Percentiles rank a stretch among this genome's conserved stretches.
Evolutionary conservation across 768 basidiomycete genomes (phyloP).

Genomic region (Coprinellus aureogranulatus): DNA sequence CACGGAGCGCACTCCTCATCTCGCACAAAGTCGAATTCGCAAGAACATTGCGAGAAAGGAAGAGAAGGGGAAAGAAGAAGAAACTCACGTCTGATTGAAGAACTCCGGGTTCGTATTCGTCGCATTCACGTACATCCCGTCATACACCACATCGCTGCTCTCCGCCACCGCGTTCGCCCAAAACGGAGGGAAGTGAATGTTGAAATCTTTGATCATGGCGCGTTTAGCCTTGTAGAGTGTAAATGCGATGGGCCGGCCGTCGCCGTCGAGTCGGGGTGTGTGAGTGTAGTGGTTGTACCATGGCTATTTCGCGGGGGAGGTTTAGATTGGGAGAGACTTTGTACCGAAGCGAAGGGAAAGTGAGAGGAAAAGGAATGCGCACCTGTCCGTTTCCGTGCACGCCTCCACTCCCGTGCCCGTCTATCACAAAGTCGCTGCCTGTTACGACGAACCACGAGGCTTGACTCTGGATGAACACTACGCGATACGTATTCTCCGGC

Average conservation of each 20-base stretch:
- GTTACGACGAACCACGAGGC: slow-evolving; percentile 65
- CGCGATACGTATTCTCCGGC: slow-evolving; percentile 52
- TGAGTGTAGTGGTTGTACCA: slow-evolving; percentile 59
- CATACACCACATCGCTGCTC: slow-evolving; percentile 47
- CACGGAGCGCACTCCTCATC: no score
- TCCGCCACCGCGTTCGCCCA: slow-evolving; percentile 59
- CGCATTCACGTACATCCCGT: slow-evolving; percentile 58
- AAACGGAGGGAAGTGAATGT: slow-evolving; percentile 54
- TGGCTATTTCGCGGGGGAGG: no score
- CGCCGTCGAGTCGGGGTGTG: slow-evolving; percentile 47
- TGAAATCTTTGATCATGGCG: slow-evolving; percentile 46
- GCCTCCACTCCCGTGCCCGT: slow-evolving; percentile 54
- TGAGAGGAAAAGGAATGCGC: not conserved
- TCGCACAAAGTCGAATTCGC: no score
- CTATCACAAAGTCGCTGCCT: slow-evolving; percentile 52
- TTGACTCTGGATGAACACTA: slow-evolving; percentile 65
- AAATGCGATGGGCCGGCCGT: slow-evolving; percentile 57
- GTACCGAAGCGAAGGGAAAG: not conserved
- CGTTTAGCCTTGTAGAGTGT: slow-evolving; percentile 45
- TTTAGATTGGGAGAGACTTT: no score
- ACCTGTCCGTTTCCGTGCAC: slow-evolving; percentile 62
- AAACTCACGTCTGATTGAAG: slow-evolving; percentile 49
- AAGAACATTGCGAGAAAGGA: no score
- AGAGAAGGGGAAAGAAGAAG: no score
- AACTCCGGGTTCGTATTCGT: slow-evolving; percentile 53